These are phyloP conservation scores for Fraxinus pennsylvanica DNA, from an alignment of 257 asterid species.

Conservation along the genomic window DNA sequence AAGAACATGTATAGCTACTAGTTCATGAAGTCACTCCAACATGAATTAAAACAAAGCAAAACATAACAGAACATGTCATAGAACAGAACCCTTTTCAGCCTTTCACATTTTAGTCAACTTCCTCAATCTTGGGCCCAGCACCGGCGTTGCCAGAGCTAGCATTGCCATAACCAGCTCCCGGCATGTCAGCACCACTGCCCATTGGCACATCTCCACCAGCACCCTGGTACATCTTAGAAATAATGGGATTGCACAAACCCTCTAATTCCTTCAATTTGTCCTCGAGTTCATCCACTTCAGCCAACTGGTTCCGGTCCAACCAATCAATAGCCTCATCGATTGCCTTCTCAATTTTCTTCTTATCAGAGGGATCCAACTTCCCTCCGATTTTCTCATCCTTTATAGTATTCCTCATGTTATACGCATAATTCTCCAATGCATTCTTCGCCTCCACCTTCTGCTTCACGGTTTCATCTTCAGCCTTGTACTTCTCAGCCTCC, in stretches of 20 bases:
- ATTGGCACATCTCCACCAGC: not conserved
- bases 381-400: not conserved
- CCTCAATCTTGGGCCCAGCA: conserved; percentile 2
- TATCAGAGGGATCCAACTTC: not conserved
- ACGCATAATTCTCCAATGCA: not conserved
- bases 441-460: conserved; percentile 11
- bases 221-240: not conserved
- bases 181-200: not conserved
- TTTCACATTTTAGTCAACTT: not conserved
- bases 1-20: not conserved
- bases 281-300: not conserved
- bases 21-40: not conserved
- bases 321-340: not conserved
- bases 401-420: not conserved
- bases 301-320: conserved; percentile 9
- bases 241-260: conserved; percentile 1
- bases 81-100: not conserved
- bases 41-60: not conserved
- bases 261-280: not conserved
- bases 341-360: not conserved
- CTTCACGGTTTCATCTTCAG: not conserved
- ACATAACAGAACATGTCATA: too few species aligned
- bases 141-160: not conserved
- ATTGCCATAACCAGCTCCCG: not conserved
- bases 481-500: conserved; percentile 5